Conservation (phyloP, 441 rosid species). For the Metrosideros polymorpha region DNA sequence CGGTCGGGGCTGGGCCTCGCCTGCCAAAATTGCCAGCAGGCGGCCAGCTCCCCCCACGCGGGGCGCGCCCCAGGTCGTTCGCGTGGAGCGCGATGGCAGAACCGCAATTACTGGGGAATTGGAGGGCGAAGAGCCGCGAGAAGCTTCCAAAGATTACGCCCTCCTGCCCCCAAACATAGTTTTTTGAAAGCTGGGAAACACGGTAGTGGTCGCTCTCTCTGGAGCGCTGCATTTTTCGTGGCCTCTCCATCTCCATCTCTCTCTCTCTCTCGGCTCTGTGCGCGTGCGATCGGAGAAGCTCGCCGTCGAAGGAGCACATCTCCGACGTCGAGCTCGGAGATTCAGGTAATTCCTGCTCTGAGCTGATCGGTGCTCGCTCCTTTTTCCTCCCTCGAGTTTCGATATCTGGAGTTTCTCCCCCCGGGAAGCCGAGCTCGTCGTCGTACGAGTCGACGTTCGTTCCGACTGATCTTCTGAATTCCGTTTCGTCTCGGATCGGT, state of each 20-base stretch:
- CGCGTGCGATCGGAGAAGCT: not conserved
- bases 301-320: not conserved
- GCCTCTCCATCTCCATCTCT: not conserved
- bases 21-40: not conserved
- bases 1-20: not conserved
- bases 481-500: not conserved
- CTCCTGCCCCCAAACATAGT: not conserved
- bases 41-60: not conserved
- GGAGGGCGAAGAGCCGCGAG: not conserved
- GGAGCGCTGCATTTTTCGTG: not conserved
- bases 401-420: not conserved
- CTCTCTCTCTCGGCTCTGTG: not conserved
- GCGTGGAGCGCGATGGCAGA: not conserved
- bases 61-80: not conserved
- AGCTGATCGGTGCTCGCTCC: not conserved
- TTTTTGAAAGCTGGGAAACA: not conserved
- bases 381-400: not conserved
- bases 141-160: not conserved
- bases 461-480: not conserved
- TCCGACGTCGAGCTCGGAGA: not conserved
- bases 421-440: not conserved
- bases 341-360: not conserved
- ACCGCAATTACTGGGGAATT: not conserved
- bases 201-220: not conserved
- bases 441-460: not conserved